phyloP scores from a whole-genome alignment of 2,329 filamentous ascomycete genomes.

The Akanthomyces dipterigenus region DNA sequence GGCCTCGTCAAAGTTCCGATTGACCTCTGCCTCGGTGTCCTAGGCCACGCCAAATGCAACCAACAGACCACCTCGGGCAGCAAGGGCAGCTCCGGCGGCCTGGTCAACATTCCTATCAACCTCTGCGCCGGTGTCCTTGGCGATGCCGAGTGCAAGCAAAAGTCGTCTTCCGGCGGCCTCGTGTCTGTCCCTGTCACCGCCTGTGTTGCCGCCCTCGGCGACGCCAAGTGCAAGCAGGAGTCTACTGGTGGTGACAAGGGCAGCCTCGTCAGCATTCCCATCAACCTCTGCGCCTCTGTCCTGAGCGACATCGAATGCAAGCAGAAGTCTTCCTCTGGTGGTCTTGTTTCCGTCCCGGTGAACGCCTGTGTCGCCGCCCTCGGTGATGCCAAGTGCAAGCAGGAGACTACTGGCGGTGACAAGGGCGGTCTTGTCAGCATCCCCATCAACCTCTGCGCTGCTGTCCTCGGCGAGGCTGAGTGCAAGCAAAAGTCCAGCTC shows the following conservation, averaged over 20 bases:
- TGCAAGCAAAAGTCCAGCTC: slow-evolving; percentile 4
- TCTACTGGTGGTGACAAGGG: neutral
- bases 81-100: neutral
- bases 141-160: neutral
- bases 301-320: neutral
- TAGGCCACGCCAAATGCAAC: neutral
- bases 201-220: neutral
- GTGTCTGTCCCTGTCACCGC: neutral
- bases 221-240: neutral
- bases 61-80: neutral
- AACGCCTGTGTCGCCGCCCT: neutral
- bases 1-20: neutral
- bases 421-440: neutral
- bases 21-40: neutral
- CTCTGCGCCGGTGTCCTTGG: neutral
- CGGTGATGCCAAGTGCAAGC: neutral
- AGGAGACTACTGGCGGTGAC: neutral
- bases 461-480: neutral
- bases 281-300: neutral
- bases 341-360: neutral
- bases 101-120: neutral
- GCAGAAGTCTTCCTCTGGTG: neutral
- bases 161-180: neutral
- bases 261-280: neutral
- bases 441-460: slow-evolving; percentile 2